These are phyloP conservation scores for Fusarium duplospermum DNA, from an alignment of 2,329 filamentous ascomycete species.

Conservation along the genomic window DNA sequence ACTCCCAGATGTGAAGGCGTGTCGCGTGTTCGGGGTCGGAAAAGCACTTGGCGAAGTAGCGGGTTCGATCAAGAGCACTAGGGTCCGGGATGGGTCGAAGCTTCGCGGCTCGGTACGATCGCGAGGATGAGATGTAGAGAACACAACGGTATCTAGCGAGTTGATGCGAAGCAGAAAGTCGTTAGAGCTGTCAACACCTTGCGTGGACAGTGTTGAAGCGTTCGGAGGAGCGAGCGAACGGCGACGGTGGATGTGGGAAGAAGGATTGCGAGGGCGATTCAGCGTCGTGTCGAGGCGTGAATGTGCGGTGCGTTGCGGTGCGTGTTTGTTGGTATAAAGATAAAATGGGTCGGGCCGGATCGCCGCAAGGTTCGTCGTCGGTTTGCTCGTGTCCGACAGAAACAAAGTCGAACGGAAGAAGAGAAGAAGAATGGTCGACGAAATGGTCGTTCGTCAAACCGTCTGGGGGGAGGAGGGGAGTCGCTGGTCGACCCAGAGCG, in stretches of 20 bases:
- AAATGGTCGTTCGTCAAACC: constrained; percentile 17
- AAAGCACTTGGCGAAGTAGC: not conserved
- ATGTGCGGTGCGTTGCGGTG: not conserved
- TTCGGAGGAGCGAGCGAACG: constrained; percentile 13
- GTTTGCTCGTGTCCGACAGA: constrained; percentile 12
- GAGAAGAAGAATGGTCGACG: constrained; percentile 19
- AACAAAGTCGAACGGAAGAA: not conserved
- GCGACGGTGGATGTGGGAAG: not conserved
- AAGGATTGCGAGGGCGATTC: constrained; percentile 34
- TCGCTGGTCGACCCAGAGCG: constrained; percentile 39
- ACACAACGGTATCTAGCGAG: constrained; percentile 17
- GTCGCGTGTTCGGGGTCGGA: constrained; percentile 27
- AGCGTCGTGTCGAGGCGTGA: constrained; percentile 24
- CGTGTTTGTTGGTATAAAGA: not conserved
- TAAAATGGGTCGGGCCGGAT: constrained; percentile 9
- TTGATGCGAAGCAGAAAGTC: constrained; percentile 21
- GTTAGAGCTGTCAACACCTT: constrained; percentile 30
- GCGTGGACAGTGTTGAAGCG: constrained; percentile 19
- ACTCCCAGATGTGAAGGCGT: constrained; percentile 15
- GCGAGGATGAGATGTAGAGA: constrained; percentile 7
- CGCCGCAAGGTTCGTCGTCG: constrained; percentile 5
- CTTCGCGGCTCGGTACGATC: constrained; percentile 17
- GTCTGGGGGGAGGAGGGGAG: constrained; percentile 20
- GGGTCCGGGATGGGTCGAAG: constrained; percentile 21
- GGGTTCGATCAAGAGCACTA: constrained; percentile 11